phyloP scores from a whole-genome alignment of 2,329 filamentous ascomycete species.

The Aspergillus bombycis region DNA sequence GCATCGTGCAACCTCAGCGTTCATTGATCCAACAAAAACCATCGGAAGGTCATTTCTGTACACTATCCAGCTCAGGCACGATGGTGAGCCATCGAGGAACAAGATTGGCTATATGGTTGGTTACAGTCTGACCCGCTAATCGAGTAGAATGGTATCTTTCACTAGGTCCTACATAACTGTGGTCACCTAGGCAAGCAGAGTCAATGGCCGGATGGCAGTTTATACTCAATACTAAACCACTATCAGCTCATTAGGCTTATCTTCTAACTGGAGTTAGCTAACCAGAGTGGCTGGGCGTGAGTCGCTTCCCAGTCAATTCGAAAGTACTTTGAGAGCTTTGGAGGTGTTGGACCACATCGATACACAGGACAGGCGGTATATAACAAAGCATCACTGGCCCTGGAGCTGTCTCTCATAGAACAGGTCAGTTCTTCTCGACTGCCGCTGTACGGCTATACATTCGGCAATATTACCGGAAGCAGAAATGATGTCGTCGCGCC shows the following conservation, averaged over 20 bases:
- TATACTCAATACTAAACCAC: not conserved
- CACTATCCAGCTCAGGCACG: not conserved
- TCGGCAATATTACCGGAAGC: conserved; percentile 24
- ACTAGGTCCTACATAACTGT: not conserved
- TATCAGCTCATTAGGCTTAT: not conserved
- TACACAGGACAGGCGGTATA: not conserved
- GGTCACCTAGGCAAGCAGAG: not conserved
- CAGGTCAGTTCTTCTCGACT: not conserved
- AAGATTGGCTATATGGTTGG: not conserved
- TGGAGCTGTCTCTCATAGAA: not conserved
- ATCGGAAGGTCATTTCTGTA: not conserved
- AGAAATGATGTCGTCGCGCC: conserved; percentile 30
- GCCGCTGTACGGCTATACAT: not conserved
- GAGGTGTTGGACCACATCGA: not conserved
- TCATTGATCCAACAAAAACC: not conserved
- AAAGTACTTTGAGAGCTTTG: not conserved
- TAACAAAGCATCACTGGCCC: not conserved
- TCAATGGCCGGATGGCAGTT: not conserved
- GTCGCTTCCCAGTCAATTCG: not conserved
- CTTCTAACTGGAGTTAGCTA: not conserved
- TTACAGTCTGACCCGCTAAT: not conserved
- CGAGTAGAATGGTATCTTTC: not conserved
- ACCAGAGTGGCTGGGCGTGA: not conserved
- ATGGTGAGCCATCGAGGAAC: not conserved
- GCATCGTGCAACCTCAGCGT: not conserved